Conservation (phyloP, 257 asterid species). For the Rauvolfia tetraphylla region DNA sequence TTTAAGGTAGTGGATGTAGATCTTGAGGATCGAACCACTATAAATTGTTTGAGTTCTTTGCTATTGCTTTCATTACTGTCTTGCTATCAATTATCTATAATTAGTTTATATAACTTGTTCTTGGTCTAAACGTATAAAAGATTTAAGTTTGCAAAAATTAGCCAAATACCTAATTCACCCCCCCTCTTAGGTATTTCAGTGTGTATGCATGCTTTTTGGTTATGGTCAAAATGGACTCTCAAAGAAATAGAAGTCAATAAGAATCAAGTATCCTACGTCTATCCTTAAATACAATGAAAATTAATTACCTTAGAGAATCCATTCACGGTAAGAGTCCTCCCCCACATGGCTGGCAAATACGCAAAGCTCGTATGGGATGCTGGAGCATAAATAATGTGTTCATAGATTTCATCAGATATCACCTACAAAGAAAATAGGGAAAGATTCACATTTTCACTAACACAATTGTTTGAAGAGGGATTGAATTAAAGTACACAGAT, state of each 20-base stretch:
- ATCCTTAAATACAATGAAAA: constrained; percentile 4
- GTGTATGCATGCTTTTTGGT: neutral
- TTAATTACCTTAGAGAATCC: constrained; percentile 85
- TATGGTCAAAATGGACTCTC: neutral
- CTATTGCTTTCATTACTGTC: too few relatives aligned
- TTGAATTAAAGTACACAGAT: neutral
- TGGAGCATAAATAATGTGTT: constrained; percentile 91
- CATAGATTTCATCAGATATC: constrained; percentile 91
- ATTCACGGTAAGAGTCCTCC: constrained; percentile 86
- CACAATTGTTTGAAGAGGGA: neutral
- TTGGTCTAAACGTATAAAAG: too few relatives aligned
- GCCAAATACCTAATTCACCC: constrained; percentile 10
- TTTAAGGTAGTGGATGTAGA: too few relatives aligned
- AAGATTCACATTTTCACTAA: constrained; percentile 3
- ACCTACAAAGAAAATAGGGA: constrained; percentile 44
- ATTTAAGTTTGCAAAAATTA: too few relatives aligned
- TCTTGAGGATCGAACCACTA: constrained; percentile 12
- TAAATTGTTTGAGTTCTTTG: too few relatives aligned
- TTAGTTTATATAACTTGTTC: too few relatives aligned
- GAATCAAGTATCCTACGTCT: neutral
- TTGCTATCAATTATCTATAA: too few relatives aligned
- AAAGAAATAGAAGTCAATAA: neutral
- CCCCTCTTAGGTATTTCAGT: constrained; percentile 1
- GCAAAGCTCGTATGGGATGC: constrained; percentile 97
- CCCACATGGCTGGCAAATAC: constrained; percentile 96